phyloP scores from a whole-genome alignment of 2,329 filamentous ascomycete genomes.

The Epicoccum nigrum region DNA sequence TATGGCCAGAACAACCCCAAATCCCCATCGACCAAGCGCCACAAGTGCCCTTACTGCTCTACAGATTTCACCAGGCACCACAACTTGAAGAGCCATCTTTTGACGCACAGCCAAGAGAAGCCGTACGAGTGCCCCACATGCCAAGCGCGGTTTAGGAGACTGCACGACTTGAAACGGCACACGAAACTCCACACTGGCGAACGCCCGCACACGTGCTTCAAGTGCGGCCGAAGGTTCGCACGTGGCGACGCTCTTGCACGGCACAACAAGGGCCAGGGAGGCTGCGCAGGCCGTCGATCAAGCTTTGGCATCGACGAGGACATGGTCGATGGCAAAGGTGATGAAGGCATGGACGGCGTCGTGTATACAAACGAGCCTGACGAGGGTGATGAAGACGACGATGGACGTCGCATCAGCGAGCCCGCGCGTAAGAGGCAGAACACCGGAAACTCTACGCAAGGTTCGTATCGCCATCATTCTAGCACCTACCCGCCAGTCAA shows the following conservation, averaged over 20 bases:
- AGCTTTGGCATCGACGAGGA: constrained; percentile 86
- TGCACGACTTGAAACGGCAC: constrained; percentile 95
- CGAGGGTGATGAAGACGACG: constrained; percentile 59
- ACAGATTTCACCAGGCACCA: constrained; percentile 98
- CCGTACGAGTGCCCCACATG: constrained; percentile 95
- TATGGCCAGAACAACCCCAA: constrained; percentile 64
- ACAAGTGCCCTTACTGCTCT: constrained; percentile 95
- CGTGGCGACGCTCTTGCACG: constrained; percentile 92
- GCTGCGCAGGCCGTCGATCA: constrained; percentile 87
- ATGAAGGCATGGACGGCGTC: constrained; percentile 68
- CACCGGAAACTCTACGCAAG: constrained; percentile 59
- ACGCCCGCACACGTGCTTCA: constrained; percentile 91
- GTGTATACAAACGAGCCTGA: constrained; percentile 65
- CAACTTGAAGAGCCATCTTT: constrained; percentile 94
- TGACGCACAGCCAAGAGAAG: constrained; percentile 98
- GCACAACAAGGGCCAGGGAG: constrained; percentile 93
- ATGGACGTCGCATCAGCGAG: constrained; percentile 66
- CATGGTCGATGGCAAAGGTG: constrained; percentile 53
- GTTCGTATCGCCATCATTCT: constrained; percentile 68
- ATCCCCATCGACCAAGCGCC: constrained; percentile 82
- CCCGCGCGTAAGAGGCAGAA: constrained; percentile 75
- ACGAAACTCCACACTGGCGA: constrained; percentile 97
- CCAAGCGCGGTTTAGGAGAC: constrained; percentile 84
- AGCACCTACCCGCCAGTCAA: constrained; percentile 77
- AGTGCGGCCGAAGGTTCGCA: constrained; percentile 93